Conservation (phyloP, 257 asterid genomes). For the Hygrophila difformis region DNA sequence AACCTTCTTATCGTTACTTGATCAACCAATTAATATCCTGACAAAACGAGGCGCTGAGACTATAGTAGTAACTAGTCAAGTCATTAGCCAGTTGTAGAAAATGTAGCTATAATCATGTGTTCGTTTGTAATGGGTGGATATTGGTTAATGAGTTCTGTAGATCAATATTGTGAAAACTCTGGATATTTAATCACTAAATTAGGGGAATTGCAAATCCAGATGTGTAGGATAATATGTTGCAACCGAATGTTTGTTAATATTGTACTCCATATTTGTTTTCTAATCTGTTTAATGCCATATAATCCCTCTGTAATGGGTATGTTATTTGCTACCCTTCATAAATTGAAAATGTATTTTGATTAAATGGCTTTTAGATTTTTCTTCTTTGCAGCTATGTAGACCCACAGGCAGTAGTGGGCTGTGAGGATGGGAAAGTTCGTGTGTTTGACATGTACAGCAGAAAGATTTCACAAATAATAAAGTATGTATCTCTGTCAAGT, state of each 20-base stretch:
- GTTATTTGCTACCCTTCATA: no score
- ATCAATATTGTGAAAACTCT: not conserved
- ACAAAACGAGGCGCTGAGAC: slow-evolving; percentile 2
- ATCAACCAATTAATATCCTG: slow-evolving; percentile 8
- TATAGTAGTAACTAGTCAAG: not conserved
- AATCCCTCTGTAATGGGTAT: no score
- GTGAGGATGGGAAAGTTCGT: slow-evolving; percentile 88
- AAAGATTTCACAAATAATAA: slow-evolving; percentile 69
- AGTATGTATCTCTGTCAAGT: slow-evolving; percentile 33
- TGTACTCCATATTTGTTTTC: not conserved
- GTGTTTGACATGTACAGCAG: slow-evolving; percentile 94
- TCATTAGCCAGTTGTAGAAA: slow-evolving; percentile 5
- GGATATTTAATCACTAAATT: not conserved
- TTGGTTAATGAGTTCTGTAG: not conserved
- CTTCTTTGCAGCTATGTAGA: slow-evolving; percentile 64
- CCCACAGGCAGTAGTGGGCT: slow-evolving; percentile 89
- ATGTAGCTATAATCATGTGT: not conserved
- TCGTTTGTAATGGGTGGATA: not conserved
- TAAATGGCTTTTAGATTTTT: slow-evolving; percentile 11
- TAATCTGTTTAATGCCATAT: not conserved
- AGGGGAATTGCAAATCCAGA: slow-evolving; percentile 1
- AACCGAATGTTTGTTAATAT: not conserved
- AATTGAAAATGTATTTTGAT: not conserved
- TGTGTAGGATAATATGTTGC: not conserved
- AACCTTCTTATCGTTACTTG: not conserved